A percentile compares a stretch with the other conserved stretches of the same genome.
Evolutionary conservation across 225 moss, liverwort and hornwort species (phyloP).

Genomic region (Sphagnum contortum): DNA sequence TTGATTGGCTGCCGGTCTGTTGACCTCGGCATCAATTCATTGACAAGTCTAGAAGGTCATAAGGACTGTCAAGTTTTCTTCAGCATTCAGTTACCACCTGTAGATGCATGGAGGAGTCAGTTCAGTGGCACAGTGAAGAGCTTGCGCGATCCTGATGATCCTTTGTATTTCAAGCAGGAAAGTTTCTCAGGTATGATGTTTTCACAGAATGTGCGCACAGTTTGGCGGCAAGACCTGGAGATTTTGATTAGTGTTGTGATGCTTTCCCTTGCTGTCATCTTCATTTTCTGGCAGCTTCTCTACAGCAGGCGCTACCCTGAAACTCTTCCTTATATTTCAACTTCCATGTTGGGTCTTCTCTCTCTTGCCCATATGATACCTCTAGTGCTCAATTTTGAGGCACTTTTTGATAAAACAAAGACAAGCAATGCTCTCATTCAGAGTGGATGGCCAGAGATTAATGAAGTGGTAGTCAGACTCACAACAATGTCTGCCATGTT

Average conservation of each 20-base stretch:
- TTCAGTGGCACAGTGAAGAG: constrained; percentile 39
- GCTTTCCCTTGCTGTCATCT: constrained; percentile 41
- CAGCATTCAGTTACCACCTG: constrained; percentile 33
- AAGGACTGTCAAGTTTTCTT: constrained; percentile 33
- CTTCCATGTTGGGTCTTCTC: constrained; percentile 48
- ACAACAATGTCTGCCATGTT: constrained; percentile 56
- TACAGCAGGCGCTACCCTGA: constrained; percentile 50
- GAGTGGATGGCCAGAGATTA: constrained; percentile 47
- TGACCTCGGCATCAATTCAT: constrained; percentile 5
- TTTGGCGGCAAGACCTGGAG: constrained; percentile 45
- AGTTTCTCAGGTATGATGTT: constrained; percentile 28
- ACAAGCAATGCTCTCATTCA: constrained; percentile 7
- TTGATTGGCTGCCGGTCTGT: constrained; percentile 31
- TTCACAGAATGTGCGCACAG: constrained; percentile 16
- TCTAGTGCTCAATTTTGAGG: constrained; percentile 52
- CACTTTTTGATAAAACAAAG: constrained; percentile 42
- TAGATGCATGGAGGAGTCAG: constrained; percentile 6
- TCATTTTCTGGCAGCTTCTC: constrained; percentile 35
- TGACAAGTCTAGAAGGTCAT: constrained; percentile 9
- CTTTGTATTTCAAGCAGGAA: constrained; percentile 26
- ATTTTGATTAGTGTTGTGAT: constrained; percentile 48
- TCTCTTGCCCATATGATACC: constrained; percentile 53
- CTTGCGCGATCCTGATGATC: constrained; percentile 22
- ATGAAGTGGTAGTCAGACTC: constrained; percentile 50
- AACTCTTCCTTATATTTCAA: constrained; percentile 47